Base-by-base conservation (phyloP, 2,329 filamentous ascomycete species). In the Colletotrichum truncatum region DNA sequence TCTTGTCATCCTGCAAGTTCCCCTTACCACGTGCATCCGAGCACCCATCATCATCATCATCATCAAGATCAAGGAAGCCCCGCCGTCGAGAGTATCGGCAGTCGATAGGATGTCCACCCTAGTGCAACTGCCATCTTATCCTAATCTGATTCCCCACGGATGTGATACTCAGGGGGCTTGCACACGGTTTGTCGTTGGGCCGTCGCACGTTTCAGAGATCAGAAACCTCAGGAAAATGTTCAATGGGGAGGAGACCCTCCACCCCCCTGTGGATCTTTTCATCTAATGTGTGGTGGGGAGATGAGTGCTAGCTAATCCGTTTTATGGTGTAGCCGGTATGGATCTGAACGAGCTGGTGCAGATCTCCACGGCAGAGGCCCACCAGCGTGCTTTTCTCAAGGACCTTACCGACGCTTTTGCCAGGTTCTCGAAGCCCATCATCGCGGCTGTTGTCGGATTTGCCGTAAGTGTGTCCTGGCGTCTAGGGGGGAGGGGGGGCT, bases 361-460 rank as follows among this genome's bases (percentile, higher is more conserved):
- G 49, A 66, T 67, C 62, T 68, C 66, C 30, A 70, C 64, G 64
- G 67, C 71, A 11, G 71, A 71, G 49, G 69, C 69, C 43, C 68
- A 71, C 48, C 67, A 53, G 49, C 55, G 59, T 26, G 60, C 51
- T 32, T 70, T 69, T 54, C 73, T 80, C 59, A 76, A 80, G 71
- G 78, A 85, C 67, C 77, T 85, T 21, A 75, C 73, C 28, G 68
- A 74, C 49, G 77, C 73, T 14, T 74, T 81, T 49, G 72, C 72
- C 21, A 64, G 66, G n/a, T 75, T 80, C 67, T 73, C 73, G 28
- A 85, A 85, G 70, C 84, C 83, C 3, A 69, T 84, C 48, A 75
- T 86, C 59, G 83, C 82, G 9, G 82, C 82, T 18, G 82, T 85
- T 21, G 78, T 82, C 67, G 83, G 84, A 51, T 78, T 81, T 72